phyloP scores from a whole-genome alignment of 2,329 filamentous ascomycete species.

The Stemphylium vesicarium region DNA sequence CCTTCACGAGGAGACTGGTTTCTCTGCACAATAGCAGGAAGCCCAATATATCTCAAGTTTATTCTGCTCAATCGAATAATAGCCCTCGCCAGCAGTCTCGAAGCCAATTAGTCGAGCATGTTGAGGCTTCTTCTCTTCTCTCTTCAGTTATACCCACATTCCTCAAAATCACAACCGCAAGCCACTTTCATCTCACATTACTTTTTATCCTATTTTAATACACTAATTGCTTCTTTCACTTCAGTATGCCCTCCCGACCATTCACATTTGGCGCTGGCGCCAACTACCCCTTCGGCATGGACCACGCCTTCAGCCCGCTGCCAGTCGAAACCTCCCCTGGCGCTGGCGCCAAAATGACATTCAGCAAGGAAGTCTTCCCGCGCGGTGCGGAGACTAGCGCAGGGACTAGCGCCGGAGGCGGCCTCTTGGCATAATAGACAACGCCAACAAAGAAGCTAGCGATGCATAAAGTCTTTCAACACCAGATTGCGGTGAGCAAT shows the following conservation, averaged over 20 bases:
- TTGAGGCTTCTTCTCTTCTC: not conserved
- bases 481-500: constrained; percentile 9
- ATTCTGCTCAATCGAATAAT: not conserved
- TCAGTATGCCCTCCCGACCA: not conserved
- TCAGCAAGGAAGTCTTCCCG: constrained; percentile 9
- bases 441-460: constrained; percentile 17
- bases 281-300: not conserved
- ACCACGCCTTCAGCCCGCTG: not conserved
- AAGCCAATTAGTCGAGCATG: not conserved
- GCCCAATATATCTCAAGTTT: no score
- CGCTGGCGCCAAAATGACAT: constrained; percentile 10
- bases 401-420: constrained; percentile 6
- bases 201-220: not conserved
- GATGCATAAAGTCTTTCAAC: constrained; percentile 6
- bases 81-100: not conserved
- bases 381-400: constrained; percentile 3
- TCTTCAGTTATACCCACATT: not conserved
- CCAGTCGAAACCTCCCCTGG: not conserved
- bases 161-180: no score
- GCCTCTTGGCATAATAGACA: constrained; percentile 7
- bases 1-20: no score
- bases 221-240: not conserved
- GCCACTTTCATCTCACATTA: no score
- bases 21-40: no score
- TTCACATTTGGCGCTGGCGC: not conserved